A percentile compares a stretch with the other conserved stretches of the same genome.
phyloP scores from a whole-genome alignment of 2,329 filamentous ascomycete species.

The Alternaria sp. region DNA sequence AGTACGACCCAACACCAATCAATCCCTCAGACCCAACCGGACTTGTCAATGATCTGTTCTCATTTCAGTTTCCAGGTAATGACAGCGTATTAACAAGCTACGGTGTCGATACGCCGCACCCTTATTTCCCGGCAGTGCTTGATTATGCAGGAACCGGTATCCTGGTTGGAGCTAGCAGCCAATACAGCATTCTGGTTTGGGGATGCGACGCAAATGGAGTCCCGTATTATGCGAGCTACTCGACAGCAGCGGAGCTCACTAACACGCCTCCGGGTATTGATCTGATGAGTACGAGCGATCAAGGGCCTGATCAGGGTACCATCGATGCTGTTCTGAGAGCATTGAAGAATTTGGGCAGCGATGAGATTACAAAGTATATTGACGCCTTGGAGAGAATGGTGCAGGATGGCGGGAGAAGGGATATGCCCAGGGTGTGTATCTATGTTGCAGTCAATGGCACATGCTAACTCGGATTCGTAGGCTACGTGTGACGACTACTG shows the following conservation, averaged over 20 bases:
- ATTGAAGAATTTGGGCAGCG: slow-evolving; percentile 15
- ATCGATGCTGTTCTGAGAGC: slow-evolving; percentile 8
- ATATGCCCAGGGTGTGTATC: slow-evolving; percentile 11
- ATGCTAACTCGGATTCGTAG: neutral
- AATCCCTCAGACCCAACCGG: slow-evolving; percentile 12
- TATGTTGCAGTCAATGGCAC: neutral
- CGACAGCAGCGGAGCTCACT: slow-evolving; percentile 18
- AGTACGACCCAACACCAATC: slow-evolving; percentile 30
- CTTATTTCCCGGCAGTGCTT: slow-evolving; percentile 3
- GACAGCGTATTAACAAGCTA: slow-evolving; percentile 26
- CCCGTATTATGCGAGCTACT: slow-evolving; percentile 26
- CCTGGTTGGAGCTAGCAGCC: slow-evolving; percentile 21
- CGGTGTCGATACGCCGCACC: slow-evolving; percentile 25
- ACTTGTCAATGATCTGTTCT: slow-evolving; percentile 29
- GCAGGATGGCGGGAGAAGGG: slow-evolving; percentile 23
- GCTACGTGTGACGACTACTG: slow-evolving; percentile 27
- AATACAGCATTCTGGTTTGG: slow-evolving; percentile 28
- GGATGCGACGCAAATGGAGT: slow-evolving; percentile 24
- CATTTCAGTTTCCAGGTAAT: slow-evolving; percentile 29
- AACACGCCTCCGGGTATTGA: slow-evolving; percentile 28
- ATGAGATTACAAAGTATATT: slow-evolving; percentile 19
- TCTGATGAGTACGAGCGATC: slow-evolving; percentile 23
- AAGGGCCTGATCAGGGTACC: slow-evolving; percentile 22
- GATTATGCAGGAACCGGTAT: slow-evolving; percentile 26
- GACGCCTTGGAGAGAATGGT: slow-evolving; percentile 8